These are phyloP conservation scores for Endoconidiophora laricicola DNA, from an alignment of 2,329 filamentous ascomycete genomes.

Conservation along the genomic window DNA sequence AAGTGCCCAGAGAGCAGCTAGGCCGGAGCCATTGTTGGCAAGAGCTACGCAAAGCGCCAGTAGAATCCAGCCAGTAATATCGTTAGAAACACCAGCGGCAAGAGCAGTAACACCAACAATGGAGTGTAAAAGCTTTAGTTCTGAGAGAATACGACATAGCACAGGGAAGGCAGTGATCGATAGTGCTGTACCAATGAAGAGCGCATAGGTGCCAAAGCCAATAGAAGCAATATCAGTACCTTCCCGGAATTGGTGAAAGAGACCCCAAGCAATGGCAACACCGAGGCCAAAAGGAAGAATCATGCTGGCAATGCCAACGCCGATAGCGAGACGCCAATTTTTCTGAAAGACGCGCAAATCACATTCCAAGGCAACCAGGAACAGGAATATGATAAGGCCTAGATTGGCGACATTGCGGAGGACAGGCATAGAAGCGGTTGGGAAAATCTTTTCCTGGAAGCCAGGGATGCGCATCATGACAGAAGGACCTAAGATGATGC, in stretches of 20 bases:
- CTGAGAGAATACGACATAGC: slow-evolving; percentile 80
- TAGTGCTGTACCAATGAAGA: slow-evolving; percentile 83
- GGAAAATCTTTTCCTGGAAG: slow-evolving; percentile 64
- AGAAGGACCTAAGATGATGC: slow-evolving; percentile 70
- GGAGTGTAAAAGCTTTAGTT: slow-evolving; percentile 70
- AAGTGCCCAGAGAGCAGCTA: slow-evolving; percentile 73
- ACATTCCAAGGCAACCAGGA: slow-evolving; percentile 75
- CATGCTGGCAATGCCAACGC: slow-evolving; percentile 68
- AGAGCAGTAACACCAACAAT: slow-evolving; percentile 77
- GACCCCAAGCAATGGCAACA: slow-evolving; percentile 61
- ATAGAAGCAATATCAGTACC: slow-evolving; percentile 26
- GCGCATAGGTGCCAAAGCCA: slow-evolving; percentile 37
- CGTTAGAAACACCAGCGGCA: slow-evolving; percentile 83
- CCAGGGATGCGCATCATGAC: slow-evolving; percentile 75
- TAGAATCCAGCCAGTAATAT: slow-evolving; percentile 66
- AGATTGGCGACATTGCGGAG: slow-evolving; percentile 44
- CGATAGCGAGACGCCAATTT: slow-evolving; percentile 67
- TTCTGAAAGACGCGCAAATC: slow-evolving; percentile 60
- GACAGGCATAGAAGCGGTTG: slow-evolving; percentile 50
- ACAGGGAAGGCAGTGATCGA: slow-evolving; percentile 88
- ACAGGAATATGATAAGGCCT: slow-evolving; percentile 70
- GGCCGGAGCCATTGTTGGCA: slow-evolving; percentile 69
- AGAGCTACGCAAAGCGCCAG: slow-evolving; percentile 85
- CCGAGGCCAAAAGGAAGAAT: slow-evolving; percentile 68
- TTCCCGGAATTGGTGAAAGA: slow-evolving; percentile 55